Evolutionary conservation across 1,139 yeast genomes (phyloP), one percentile per base, ranked within the genome.

Genomic region (Suhomyces yuchorum): DNA sequence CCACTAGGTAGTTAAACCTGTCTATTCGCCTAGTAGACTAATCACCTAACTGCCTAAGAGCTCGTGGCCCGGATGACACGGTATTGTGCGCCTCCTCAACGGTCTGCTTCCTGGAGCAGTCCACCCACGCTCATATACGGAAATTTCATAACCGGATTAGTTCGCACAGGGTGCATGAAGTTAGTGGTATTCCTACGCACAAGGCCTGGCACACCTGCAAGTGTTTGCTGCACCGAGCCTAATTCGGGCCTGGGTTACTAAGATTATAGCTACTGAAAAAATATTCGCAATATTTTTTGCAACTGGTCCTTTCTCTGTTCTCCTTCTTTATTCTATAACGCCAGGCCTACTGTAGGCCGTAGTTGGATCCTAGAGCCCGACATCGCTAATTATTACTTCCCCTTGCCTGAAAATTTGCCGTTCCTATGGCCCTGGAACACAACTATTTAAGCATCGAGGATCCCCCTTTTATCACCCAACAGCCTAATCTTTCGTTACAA

Each of bases 401-500:
- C 38, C 24, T 36, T 12, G 28, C 8, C 9, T 8, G n/a, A 22
- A 22, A 14, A 14, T 36, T 22, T 23, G 24, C 20, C 20, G 8
- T 5, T 22, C 8, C 23, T 22, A 22, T 22, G 23, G 23, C 24
- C 24, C 24, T 22, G 8, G 8, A 6, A 6, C 24, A 12, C 30
- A 12, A n/a, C 40, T 42, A 42, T 42, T 36, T 23, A 43, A 37
- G 35, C 12, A n/a, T 32, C 40, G 30, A 34, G 2, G 24, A n/a
- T 28, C 36, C 43, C 37, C 18, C 23, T n/a, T 11, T 35, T 4
- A 17, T 9, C 23, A 35, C 15, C 14, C 15, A n/a, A 12, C 35
- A 17, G 11, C 30, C 40, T 18, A 33, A 37, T 35, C 52, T 23
- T 36, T 51, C 53, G 53, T 51, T 50, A 52, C 36, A 47, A 59